Conservation (phyloP, 768 basidiomycete species). For the Hericium erinaceus region DNA sequence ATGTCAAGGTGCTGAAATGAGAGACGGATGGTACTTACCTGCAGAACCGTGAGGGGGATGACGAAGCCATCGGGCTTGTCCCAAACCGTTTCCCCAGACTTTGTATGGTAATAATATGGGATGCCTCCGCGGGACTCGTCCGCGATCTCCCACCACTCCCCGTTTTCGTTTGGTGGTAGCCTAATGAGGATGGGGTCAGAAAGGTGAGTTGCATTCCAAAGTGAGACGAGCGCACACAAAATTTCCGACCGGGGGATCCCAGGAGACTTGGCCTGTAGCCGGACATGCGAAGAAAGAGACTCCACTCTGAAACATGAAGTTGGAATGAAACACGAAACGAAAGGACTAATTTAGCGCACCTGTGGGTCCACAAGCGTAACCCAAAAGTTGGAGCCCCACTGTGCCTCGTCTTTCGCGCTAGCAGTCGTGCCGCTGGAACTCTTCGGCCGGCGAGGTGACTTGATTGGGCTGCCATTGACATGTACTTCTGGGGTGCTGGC, state of each 20-base stretch:
- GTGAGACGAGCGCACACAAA: constrained; percentile 56
- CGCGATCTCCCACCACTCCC: constrained; percentile 94
- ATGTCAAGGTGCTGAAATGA: constrained; percentile 3
- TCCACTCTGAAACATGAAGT: constrained; percentile 38
- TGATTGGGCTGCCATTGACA: constrained; percentile 19
- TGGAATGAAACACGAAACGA: constrained; percentile 19
- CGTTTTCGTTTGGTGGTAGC: constrained; percentile 72
- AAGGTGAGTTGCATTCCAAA: constrained; percentile 14
- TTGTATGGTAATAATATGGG: constrained; percentile 92
- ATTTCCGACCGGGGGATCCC: constrained; percentile 85
- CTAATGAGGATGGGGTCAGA: constrained; percentile 28
- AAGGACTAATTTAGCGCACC: constrained; percentile 31
- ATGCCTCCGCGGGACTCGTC: constrained; percentile 79
- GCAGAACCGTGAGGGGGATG: constrained; percentile 83
- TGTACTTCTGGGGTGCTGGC: constrained; percentile 18
- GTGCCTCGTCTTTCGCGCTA: constrained; percentile 13
- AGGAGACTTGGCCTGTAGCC: constrained; percentile 83
- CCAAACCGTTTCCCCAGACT: constrained; percentile 88
- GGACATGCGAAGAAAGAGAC: constrained; percentile 87
- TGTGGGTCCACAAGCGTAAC: constrained; percentile 88
- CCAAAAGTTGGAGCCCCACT: constrained; percentile 92
- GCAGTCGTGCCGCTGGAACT: neutral
- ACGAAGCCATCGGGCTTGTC: constrained; percentile 84
- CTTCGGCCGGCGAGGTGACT: constrained; percentile 9
- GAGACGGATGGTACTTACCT: constrained; percentile 35